Base-by-base conservation (phyloP, 345 rosid genomes). In the Bruguiera gymnorhiza region DNA sequence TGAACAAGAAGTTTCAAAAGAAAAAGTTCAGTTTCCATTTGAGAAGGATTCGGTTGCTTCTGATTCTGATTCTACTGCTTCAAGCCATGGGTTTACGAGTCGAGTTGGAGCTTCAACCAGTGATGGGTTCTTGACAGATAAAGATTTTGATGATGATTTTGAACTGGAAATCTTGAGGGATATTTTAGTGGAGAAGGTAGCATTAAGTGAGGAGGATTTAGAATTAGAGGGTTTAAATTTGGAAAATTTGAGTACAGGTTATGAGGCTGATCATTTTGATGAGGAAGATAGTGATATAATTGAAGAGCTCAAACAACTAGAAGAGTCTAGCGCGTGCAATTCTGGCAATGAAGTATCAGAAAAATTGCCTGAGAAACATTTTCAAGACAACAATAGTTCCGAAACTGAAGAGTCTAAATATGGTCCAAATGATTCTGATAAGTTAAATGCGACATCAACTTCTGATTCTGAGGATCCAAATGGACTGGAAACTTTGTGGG, bases 401-500 rank as follows among this genome's bases (percentile, higher is more conserved):
- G 60, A 23, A 50, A 29, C 36, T 6, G 62, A 54, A 60, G 85
- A 66, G 58, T 32, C 18, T 31, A 58, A 19, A 11, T 34, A 58
- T 56, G 4, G 23, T 65, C 46, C 39, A 10, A 64, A 65, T 23
- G 37, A 60, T 63, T 46, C 59, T 52, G 62, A 57, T 9, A 56
- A 72, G 10, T 70, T 75, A 20, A 53, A 51, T 56, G 37, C 37
- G 8, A 60, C 76, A 15, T 66, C 73, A 6, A 72, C 69, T 26
- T 59, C 62, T 19, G 85, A 83, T 60, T 74, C 73, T 27, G 91
- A 83, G 43, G 90, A 86, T 62, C 30, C 83, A 32, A 76, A 66
- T 21, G 84, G 80, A 39, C 76, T 87, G 29, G 99, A 95, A 73
- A 82, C 81, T 31, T 65, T 86, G 73, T 90, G 97, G 97, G 99